These are phyloP conservation scores for Thelonectria discophora DNA, from an alignment of 2,329 filamentous ascomycete genomes.

Conservation along the genomic window DNA sequence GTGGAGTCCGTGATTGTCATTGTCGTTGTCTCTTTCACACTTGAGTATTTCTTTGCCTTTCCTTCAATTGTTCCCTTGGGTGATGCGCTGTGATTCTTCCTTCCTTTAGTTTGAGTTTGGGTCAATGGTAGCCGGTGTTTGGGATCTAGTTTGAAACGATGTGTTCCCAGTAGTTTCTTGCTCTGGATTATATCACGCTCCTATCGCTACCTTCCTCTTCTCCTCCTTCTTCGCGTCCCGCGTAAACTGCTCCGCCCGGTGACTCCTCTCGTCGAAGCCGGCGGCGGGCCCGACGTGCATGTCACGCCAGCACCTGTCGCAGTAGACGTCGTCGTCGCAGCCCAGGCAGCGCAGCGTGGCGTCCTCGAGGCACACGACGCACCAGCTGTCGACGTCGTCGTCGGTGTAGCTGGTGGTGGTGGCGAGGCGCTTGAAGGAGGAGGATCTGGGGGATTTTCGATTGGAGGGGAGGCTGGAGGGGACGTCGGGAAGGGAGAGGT, in stretches of 20 bases:
- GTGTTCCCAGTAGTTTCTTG: not conserved
- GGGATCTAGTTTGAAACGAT: not conserved
- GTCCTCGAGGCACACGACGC: conserved; percentile 83
- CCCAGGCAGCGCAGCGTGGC: conserved; percentile 76
- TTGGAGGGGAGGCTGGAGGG: conserved; percentile 59
- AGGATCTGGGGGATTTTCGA: conserved; percentile 26
- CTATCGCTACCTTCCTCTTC: conserved; percentile 48
- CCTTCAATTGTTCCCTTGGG: not conserved
- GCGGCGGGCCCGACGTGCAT: conserved; percentile 77
- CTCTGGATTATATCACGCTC: conserved; percentile 46
- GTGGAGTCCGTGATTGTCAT: conserved; percentile 15
- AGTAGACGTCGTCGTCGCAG: conserved; percentile 79
- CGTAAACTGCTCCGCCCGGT: conserved; percentile 71
- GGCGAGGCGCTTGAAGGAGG: conserved; percentile 47
- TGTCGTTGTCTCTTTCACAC: not conserved
- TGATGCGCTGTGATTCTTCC: not conserved
- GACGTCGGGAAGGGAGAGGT: conserved; percentile 58
- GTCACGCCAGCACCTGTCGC: conserved; percentile 80
- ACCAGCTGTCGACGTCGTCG: conserved; percentile 80
- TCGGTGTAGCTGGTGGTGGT: conserved; percentile 64
- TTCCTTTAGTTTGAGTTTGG: not conserved
- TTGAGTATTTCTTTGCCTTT: not conserved
- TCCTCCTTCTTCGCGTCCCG: conserved; percentile 47
- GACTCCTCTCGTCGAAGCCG: conserved; percentile 74
- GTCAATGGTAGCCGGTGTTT: not conserved